A percentile compares a stretch with the other conserved stretches of the same genome.
phyloP scores from a whole-genome alignment of 2,329 filamentous ascomycete genomes.

The Chaetomiaceae sp. region DNA sequence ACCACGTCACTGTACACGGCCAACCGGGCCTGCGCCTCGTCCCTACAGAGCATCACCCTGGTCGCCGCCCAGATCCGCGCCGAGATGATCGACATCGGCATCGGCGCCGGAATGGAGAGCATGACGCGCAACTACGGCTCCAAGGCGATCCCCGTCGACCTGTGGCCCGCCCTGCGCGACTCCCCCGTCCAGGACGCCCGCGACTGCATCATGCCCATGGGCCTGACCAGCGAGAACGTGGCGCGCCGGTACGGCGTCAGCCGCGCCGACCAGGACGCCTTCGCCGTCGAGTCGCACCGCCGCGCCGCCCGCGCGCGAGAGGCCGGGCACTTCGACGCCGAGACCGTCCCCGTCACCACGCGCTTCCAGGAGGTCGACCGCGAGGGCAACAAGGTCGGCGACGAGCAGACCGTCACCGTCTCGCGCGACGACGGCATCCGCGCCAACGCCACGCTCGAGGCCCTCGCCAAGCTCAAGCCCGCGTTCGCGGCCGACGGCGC shows the following conservation, averaged over 20 bases:
- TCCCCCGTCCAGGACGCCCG: slow-evolving; percentile 60
- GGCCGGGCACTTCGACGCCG: slow-evolving; percentile 63
- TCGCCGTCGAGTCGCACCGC: slow-evolving; percentile 68
- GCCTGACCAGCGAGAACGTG: slow-evolving; percentile 83
- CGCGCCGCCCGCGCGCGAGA: slow-evolving; percentile 66
- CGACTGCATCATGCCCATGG: slow-evolving; percentile 94
- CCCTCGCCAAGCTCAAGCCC: slow-evolving; percentile 73
- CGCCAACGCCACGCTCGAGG: slow-evolving; percentile 59
- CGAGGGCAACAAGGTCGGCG: slow-evolving; percentile 49
- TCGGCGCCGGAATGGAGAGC: slow-evolving; percentile 90
- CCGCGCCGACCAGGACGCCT: slow-evolving; percentile 73
- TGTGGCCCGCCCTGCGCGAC: slow-evolving; percentile 68
- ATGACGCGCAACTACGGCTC: slow-evolving; percentile 90
- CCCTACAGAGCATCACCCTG: slow-evolving; percentile 68
- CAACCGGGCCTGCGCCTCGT: slow-evolving; percentile 79
- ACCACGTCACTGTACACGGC: slow-evolving; percentile 75
- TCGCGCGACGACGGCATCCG: slow-evolving; percentile 78
- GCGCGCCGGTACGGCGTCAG: slow-evolving; percentile 68
- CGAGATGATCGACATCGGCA: slow-evolving; percentile 65
- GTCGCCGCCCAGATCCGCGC: slow-evolving; percentile 70
- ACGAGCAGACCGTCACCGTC: slow-evolving; percentile 58
- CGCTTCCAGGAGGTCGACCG: slow-evolving; percentile 59
- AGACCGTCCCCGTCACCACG: slow-evolving; percentile 77
- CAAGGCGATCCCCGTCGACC: slow-evolving; percentile 73
- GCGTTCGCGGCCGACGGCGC: slow-evolving; percentile 71